These are phyloP conservation scores for Puccinia coronata DNA, from an alignment of 1,284 basidiomycete species.

Conservation along the genomic window DNA sequence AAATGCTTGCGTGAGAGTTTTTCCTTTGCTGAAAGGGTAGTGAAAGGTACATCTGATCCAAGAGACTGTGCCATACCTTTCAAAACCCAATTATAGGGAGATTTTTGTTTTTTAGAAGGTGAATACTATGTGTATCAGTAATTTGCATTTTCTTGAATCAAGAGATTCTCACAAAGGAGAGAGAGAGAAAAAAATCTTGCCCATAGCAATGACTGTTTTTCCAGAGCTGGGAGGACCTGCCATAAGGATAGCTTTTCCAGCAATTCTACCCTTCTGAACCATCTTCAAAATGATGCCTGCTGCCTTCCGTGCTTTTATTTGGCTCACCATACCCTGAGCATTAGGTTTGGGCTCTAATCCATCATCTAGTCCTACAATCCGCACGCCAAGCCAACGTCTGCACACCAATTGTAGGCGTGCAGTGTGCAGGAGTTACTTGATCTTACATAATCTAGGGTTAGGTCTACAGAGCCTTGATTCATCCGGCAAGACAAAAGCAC, in stretches of 20 bases:
- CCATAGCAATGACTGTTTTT: conserved; percentile 96
- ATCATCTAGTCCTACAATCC: conserved; percentile 88
- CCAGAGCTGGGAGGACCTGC: conserved; percentile 94
- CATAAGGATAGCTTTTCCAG: conserved; percentile 90
- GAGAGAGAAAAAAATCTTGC: conserved; percentile 61
- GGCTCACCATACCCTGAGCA: conserved; percentile 93
- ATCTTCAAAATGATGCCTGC: conserved; percentile 97
- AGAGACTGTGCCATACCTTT: conserved; percentile 95
- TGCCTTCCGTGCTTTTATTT: conserved; percentile 89
- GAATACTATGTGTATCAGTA: neutral
- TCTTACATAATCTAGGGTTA: too few species aligned
- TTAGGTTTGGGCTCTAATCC: conserved; percentile 82
- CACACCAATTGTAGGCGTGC: too few species aligned
- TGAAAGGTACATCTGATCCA: conserved; percentile 92
- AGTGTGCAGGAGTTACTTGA: too few species aligned
- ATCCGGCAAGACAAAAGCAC: too few species aligned
- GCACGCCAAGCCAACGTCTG: too few species aligned
- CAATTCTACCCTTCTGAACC: conserved; percentile 93
- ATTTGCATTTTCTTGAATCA: too few species aligned
- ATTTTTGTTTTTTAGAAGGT: too few species aligned
- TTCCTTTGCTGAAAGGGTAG: conserved; percentile 93
- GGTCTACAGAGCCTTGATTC: too few species aligned
- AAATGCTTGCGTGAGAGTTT: conserved; percentile 95
- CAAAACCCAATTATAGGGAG: too few species aligned
- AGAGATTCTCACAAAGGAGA: too few species aligned